These are phyloP conservation scores for Aspergillus incahuasiensis DNA, from an alignment of 495 filamentous ascomycete genomes.

Conservation along the genomic window DNA sequence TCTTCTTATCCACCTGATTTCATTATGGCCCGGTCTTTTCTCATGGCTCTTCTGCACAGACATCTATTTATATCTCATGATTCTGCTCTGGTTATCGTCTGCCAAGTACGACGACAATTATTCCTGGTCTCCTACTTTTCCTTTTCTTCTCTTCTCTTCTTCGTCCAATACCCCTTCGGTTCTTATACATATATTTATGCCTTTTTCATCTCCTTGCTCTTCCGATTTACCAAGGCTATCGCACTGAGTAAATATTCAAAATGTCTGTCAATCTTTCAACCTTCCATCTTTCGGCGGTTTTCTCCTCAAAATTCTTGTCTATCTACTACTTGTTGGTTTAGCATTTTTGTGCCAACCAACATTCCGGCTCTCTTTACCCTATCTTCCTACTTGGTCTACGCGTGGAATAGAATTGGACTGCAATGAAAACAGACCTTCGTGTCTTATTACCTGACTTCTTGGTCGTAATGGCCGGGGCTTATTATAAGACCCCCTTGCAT, in stretches of 20 bases:
- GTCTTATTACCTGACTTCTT: not conserved
- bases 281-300: slow-evolving; percentile 2
- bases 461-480: no score
- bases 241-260: slow-evolving; percentile 1
- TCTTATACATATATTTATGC: slow-evolving; percentile 7
- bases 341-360: not conserved
- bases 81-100: not conserved
- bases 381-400: not conserved
- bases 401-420: not conserved
- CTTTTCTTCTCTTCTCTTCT: not conserved
- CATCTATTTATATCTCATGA: not conserved
- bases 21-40: not conserved
- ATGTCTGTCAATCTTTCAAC: not conserved
- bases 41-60: not conserved
- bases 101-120: slow-evolving; percentile 11
- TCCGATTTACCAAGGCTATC: not conserved
- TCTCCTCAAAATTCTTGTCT: not conserved
- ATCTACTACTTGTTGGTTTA: not conserved
- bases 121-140: slow-evolving; percentile 17
- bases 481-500: no score
- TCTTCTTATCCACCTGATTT: not conserved
- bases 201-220: not conserved
- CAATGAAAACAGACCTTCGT: not conserved
- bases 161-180: slow-evolving; percentile 8
- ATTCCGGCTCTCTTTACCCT: not conserved